These are phyloP conservation scores for Coemansia furcata DNA, from an alignment of 192 early-diverging fungal species.

Conservation along the genomic window DNA sequence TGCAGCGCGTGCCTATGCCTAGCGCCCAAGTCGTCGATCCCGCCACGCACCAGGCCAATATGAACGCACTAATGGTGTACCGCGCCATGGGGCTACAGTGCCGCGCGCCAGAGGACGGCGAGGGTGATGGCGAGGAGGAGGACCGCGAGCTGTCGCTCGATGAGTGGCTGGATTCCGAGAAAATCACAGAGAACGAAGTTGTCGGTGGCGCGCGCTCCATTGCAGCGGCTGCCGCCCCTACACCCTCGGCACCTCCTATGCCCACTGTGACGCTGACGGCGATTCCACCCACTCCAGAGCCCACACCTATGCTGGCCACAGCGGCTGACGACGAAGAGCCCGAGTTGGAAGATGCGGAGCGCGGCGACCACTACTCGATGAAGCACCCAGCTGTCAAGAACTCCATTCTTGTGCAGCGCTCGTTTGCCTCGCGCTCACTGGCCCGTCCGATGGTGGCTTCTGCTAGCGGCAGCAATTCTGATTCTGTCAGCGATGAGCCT, in stretches of 20 bases:
- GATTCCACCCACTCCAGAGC: background rate
- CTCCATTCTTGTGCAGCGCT: constrained; percentile 33
- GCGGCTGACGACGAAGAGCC: constrained; percentile 19
- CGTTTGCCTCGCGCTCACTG: constrained; percentile 27
- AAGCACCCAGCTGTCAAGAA: constrained; percentile 22
- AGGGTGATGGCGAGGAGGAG: constrained; percentile 14
- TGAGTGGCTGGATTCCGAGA: constrained; percentile 51
- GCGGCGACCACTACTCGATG: constrained; percentile 17
- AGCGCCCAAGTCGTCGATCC: constrained; percentile 44
- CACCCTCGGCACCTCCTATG: constrained; percentile 1
- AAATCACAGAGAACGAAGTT: constrained; percentile 35
- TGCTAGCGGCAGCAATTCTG: background rate
- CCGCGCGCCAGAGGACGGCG: constrained; percentile 39
- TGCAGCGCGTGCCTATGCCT: constrained; percentile 40
- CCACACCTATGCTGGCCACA: background rate
- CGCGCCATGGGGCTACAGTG: constrained; percentile 53
- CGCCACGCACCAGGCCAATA: constrained; percentile 35
- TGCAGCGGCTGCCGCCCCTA: background rate
- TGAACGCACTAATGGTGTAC: constrained; percentile 51
- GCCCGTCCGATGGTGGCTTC: background rate
- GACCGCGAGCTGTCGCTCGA: constrained; percentile 40
- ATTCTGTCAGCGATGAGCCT: constrained; percentile 25
- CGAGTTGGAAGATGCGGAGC: constrained; percentile 39
- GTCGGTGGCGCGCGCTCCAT: constrained; percentile 5
- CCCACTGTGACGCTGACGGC: background rate